A percentile compares a stretch with the other conserved stretches of the same genome.
Conservation (phyloP, 768 basidiomycete species). For the Tylopilus felleus region DNA sequence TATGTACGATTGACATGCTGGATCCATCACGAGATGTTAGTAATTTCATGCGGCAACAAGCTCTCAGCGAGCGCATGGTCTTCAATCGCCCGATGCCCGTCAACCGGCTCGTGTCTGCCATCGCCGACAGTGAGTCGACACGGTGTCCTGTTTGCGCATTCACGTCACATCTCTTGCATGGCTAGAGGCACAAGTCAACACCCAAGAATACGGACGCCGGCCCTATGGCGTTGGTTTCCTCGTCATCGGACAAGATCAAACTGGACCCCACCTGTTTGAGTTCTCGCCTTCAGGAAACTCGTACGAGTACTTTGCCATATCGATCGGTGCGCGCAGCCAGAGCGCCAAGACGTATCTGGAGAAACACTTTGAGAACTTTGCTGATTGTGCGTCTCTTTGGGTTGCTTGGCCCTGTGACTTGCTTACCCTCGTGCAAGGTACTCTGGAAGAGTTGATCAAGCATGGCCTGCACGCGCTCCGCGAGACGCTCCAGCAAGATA, state of each 20-base stretch:
- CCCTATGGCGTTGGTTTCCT: slow-evolving; percentile 99
- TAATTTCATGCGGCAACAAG: slow-evolving; percentile 99
- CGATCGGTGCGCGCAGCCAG: slow-evolving; percentile 96
- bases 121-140: slow-evolving; percentile 82
- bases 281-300: slow-evolving; percentile 97
- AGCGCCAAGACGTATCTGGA: slow-evolving; percentile 99
- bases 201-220: slow-evolving; percentile 94
- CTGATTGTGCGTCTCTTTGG: slow-evolving; percentile 58
- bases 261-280: slow-evolving; percentile 97
- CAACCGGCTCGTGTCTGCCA: slow-evolving; percentile 86
- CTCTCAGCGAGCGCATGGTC: slow-evolving; percentile 91
- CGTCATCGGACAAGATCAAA: slow-evolving; percentile 92
- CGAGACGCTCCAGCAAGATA: slow-evolving; percentile 98
- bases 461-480: slow-evolving; percentile 94
- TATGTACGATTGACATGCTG: background rate
- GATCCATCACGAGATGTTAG: slow-evolving; percentile 39
- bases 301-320: slow-evolving; percentile 98
- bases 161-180: slow-evolving; percentile 6
- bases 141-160: background rate
- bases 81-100: slow-evolving; percentile 96
- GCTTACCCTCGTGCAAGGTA: slow-evolving; percentile 44
- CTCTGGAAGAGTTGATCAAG: slow-evolving; percentile 81
- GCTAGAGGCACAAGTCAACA: slow-evolving; percentile 95
- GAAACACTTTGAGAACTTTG: slow-evolving; percentile 86
- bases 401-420: background rate